These are phyloP conservation scores for Trichophyton equinum DNA, from an alignment of 2,329 filamentous ascomycete species.

Conservation along the genomic window DNA sequence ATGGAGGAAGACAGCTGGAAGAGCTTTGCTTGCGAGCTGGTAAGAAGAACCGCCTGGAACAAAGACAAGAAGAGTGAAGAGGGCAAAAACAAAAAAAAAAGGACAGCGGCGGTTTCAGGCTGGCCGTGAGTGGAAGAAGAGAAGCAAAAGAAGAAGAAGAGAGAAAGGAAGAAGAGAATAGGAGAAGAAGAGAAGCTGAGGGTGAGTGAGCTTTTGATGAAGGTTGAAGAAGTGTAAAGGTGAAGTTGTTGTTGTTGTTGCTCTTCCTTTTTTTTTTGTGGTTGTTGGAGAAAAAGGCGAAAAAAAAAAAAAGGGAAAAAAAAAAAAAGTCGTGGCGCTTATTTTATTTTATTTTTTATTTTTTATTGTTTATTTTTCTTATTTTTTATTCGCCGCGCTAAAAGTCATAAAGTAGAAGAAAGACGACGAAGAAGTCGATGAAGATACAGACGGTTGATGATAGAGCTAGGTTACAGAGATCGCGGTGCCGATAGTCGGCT, in stretches of 20 bases:
- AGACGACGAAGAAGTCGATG: not conserved
- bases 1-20: not conserved
- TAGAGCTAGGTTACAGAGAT: not conserved
- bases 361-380: not conserved
- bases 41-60: constrained; percentile 8
- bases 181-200: not conserved
- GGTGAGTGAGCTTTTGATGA: not conserved
- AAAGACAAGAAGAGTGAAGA: constrained; percentile 13
- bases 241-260: not conserved
- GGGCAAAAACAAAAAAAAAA: constrained; percentile 4
- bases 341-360: not conserved
- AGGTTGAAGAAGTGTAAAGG: not conserved
- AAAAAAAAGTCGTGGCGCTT: not conserved
- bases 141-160: constrained; percentile 1
- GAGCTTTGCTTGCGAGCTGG: constrained; percentile 4
- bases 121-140: not conserved
- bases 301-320: not conserved
- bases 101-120: not conserved
- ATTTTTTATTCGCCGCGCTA: not conserved
- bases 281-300: not conserved
- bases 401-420: not conserved
- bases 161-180: constrained; percentile 3
- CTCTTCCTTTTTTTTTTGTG: not conserved
- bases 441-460: not conserved
- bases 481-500: not conserved